phyloP scores from a whole-genome alignment of 371 early-diverging fungal species.

The Mortierella sp. region DNA sequence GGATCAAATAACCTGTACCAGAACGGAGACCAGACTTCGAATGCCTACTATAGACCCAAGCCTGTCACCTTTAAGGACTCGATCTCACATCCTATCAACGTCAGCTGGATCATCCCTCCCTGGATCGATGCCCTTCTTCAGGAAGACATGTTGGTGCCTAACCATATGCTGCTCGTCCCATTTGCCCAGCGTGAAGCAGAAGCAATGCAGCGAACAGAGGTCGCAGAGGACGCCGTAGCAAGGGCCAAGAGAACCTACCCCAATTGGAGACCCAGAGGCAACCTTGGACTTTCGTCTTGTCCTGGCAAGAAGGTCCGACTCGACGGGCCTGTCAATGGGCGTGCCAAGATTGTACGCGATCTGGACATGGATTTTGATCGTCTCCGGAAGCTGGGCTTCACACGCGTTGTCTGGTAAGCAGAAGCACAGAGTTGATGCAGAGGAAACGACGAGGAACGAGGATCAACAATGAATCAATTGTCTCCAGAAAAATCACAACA shows the following conservation, averaged over 20 bases:
- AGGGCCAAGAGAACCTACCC: slow-evolving; percentile 35
- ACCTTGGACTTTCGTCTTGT: slow-evolving; percentile 82
- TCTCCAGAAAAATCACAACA: neutral
- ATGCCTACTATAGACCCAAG: slow-evolving; percentile 24
- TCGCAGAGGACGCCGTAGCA: slow-evolving; percentile 27
- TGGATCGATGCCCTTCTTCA: slow-evolving; percentile 47
- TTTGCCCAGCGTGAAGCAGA: slow-evolving; percentile 58
- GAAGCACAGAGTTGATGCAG: neutral
- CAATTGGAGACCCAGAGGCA: slow-evolving; percentile 62
- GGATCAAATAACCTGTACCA: slow-evolving; percentile 15
- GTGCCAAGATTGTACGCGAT: slow-evolving; percentile 83
- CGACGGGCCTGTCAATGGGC: slow-evolving; percentile 81
- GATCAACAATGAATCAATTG: neutral
- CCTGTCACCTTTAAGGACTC: slow-evolving; percentile 63
- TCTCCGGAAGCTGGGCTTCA: slow-evolving; percentile 72
- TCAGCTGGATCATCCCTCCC: slow-evolving; percentile 71
- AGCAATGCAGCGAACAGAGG: slow-evolving; percentile 25
- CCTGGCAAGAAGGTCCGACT: slow-evolving; percentile 90
- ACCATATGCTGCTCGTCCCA: slow-evolving; percentile 55
- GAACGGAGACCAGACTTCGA: slow-evolving; percentile 3
- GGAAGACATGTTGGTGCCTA: slow-evolving; percentile 59
- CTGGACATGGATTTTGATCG: slow-evolving; percentile 80
- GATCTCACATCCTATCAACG: slow-evolving; percentile 71
- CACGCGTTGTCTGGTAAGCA: slow-evolving; percentile 79
- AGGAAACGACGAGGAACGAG: too few species aligned